Percentiles rank a stretch among this genome's conserved stretches.
Conservation (phyloP, 2,329 filamentous ascomycete genomes). For the Pseudonectria foliicola region DNA sequence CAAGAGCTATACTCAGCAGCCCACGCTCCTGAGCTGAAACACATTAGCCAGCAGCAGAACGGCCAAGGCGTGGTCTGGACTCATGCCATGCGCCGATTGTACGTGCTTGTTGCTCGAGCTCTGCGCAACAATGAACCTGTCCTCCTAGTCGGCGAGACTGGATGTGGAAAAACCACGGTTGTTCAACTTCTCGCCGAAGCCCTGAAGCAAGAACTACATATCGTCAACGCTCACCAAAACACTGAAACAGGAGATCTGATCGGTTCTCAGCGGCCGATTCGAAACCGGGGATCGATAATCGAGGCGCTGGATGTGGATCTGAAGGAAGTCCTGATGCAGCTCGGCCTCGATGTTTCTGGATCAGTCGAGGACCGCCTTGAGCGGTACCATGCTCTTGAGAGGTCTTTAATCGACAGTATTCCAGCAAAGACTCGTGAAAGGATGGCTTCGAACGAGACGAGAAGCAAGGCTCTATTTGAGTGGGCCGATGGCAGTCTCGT, state of each 20-base stretch:
- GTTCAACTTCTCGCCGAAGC: conserved; percentile 87
- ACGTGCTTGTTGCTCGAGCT: conserved; percentile 80
- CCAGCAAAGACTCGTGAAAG: conserved; percentile 40
- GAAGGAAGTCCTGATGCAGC: conserved; percentile 32
- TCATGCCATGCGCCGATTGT: conserved; percentile 84
- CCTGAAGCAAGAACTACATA: conserved; percentile 67
- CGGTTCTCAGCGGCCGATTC: conserved; percentile 83
- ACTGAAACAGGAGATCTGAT: conserved; percentile 97
- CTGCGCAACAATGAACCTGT: conserved; percentile 89
- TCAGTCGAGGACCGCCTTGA: conserved; percentile 50
- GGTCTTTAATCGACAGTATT: conserved; percentile 41
- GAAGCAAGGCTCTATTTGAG: conserved; percentile 83
- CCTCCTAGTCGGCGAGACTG: conserved; percentile 90
- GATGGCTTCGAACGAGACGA: conserved; percentile 44
- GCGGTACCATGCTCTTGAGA: conserved; percentile 44
- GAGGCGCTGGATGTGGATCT: conserved; percentile 60
- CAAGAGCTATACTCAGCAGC: conserved; percentile 62
- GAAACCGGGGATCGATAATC: conserved; percentile 71
- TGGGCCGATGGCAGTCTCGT: conserved; percentile 94
- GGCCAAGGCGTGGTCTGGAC: conserved; percentile 81
- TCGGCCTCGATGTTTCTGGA: conserved; percentile 34
- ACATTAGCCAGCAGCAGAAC: conserved; percentile 40
- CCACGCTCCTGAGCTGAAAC: conserved; percentile 48
- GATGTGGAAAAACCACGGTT: conserved; percentile 95
- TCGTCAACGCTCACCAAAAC: conserved; percentile 97